Evolutionary conservation across 1,284 basidiomycete genomes (phyloP).

Genomic region (Sporisorium graminicola): DNA sequence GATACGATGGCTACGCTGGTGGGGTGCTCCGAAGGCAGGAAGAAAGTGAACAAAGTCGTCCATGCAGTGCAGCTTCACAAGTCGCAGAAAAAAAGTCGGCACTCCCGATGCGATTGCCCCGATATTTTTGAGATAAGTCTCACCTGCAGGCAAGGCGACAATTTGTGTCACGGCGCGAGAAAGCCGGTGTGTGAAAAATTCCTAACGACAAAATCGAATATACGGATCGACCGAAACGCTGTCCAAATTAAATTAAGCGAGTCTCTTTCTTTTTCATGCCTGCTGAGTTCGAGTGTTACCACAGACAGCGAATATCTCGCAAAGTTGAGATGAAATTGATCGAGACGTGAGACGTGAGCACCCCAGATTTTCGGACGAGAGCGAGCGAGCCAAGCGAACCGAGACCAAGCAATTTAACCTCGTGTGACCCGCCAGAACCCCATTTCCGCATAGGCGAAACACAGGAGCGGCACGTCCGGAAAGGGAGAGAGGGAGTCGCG

Average conservation of each 20-base stretch:
- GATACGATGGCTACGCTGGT: neutral
- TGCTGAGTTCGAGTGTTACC: too few species aligned
- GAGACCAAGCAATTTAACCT: too few species aligned
- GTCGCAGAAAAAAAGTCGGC: neutral
- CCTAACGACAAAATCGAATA: neutral
- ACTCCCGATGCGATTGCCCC: neutral
- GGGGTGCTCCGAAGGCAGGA: neutral
- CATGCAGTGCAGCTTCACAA: neutral
- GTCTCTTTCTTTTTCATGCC: conserved; percentile 16
- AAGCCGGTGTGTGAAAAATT: neutral
- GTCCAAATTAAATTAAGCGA: conserved; percentile 9
- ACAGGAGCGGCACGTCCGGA: too few species aligned
- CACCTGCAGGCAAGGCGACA: too few species aligned
- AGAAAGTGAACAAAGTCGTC: neutral
- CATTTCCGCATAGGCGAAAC: conserved; percentile 7
- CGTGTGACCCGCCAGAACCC: conserved; percentile 5
- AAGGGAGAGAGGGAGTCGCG: conserved; percentile 17
- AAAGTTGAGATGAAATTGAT: neutral
- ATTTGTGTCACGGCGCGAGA: neutral
- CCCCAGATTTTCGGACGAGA: neutral
- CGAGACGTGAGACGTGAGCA: conserved; percentile 1
- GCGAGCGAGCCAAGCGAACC: neutral
- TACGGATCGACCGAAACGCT: conserved; percentile 7
- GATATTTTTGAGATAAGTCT: too few species aligned
- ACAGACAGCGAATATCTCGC: neutral